Conservation (phyloP, 108 stramenopile species). For the Cyclotella sp. region DNA sequence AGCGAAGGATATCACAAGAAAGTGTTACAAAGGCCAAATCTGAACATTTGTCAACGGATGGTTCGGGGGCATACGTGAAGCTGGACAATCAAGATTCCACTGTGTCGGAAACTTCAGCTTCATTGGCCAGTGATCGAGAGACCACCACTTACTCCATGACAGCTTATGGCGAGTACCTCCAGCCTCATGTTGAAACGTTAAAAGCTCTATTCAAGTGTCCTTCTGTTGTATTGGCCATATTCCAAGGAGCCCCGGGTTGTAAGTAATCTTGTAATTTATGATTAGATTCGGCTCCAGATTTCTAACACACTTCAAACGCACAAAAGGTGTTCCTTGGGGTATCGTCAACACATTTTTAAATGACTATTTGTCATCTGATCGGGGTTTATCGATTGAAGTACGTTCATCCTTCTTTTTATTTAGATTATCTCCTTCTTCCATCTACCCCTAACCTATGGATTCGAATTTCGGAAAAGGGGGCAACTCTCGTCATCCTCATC, state of each 20-base stretch:
- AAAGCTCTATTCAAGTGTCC: conserved; percentile 55
- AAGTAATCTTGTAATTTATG: conserved; percentile 54
- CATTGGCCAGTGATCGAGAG: background rate
- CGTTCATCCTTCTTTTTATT: background rate
- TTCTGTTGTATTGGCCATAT: conserved; percentile 69
- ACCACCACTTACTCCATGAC: background rate
- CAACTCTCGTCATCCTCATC: conserved; percentile 69
- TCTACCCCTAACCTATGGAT: background rate
- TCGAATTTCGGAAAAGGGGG: conserved; percentile 20
- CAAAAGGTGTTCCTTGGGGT: conserved; percentile 35
- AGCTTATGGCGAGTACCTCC: conserved; percentile 15
- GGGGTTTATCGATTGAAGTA: conserved; percentile 78
- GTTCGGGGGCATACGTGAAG: conserved; percentile 28
- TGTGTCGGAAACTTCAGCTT: background rate
- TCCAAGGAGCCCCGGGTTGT: conserved; percentile 92
- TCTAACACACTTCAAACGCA: background rate
- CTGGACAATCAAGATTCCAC: conserved; percentile 1
- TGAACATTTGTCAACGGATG: conserved; percentile 2
- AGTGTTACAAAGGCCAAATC: background rate
- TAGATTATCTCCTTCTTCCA: background rate
- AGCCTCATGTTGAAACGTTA: conserved; percentile 48
- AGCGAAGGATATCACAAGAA: too few relatives aligned
- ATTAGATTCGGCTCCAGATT: background rate
- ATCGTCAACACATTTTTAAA: conserved; percentile 87
- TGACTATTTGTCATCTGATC: conserved; percentile 81